These are phyloP conservation scores for Blastosporella zonata DNA, from an alignment of 1,284 basidiomycete species.

Conservation along the genomic window DNA sequence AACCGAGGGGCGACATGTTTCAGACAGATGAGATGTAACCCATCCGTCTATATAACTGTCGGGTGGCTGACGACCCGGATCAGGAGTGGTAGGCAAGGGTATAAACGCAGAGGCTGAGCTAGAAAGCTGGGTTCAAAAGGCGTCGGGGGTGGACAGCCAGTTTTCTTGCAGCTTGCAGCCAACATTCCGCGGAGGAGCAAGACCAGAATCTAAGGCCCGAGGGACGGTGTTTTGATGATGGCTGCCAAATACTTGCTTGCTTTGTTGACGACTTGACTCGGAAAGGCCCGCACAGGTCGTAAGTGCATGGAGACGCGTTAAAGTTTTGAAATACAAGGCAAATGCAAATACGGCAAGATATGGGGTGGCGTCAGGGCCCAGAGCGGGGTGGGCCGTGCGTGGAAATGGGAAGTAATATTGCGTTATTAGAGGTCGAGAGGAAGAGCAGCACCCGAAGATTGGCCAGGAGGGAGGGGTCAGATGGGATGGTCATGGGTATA, in stretches of 20 bases:
- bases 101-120: too few species aligned
- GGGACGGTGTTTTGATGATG: slow-evolving; percentile 6
- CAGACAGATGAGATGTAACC: background rate
- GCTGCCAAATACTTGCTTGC: slow-evolving; percentile 6
- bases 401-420: background rate
- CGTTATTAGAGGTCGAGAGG: background rate
- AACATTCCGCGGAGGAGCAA: background rate
- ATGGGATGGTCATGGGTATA: slow-evolving; percentile 12
- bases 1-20: background rate
- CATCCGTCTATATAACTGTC: background rate
- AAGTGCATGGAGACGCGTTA: slow-evolving; percentile 8
- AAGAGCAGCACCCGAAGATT: slow-evolving; percentile 9
- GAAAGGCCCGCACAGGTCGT: slow-evolving; percentile 15
- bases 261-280: slow-evolving; percentile 12
- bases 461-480: slow-evolving; percentile 19
- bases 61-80: background rate
- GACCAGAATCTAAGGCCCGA: slow-evolving; percentile 7
- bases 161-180: too few species aligned
- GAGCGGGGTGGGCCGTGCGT: slow-evolving; percentile 13
- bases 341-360: slow-evolving; percentile 3
- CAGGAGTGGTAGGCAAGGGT: background rate
- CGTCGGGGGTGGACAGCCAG: too few species aligned
- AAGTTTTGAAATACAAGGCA: slow-evolving; percentile 17
- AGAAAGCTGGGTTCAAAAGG: too few species aligned
- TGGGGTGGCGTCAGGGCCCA: slow-evolving; percentile 10